Base-by-base conservation (phyloP, 2,329 filamentous ascomycete genomes). In the Fusarium tricinctum region DNA sequence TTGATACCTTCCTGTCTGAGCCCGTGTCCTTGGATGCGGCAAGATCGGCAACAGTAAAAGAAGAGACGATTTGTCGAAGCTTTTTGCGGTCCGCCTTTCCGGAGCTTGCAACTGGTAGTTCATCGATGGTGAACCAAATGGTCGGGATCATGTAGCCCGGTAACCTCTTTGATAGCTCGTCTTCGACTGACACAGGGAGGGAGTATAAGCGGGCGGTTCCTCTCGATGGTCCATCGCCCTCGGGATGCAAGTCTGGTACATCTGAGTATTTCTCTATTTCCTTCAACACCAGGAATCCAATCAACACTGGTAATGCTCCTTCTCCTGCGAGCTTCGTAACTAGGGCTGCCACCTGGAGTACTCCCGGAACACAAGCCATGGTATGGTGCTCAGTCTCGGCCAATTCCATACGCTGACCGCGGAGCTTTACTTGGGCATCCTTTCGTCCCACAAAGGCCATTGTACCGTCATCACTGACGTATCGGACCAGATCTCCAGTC, bases 381-480 rank as follows among this genome's bases (percentile, higher is more conserved):
- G 46, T 26, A 5, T 65, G 57, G 10, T 65, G 38, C 38, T 70
- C 69, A 6, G 59, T 48, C 17, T 71, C 69, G 1, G 53, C 65
- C 0, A 84, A 76, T 73, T 84, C 88, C 54, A 86, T 78, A 49
- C 85, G 73, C 45, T 82, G 86, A 39, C 88, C 88, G 19, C 81
- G 79, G 12, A 88, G 74, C 68, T 89, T 89, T 39, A 88, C 80
- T 71, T 88, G 86, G 1, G 78, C 79, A 66, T 88, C 86, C 64
- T 84, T 85, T 28, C 86, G 77, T 32, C 84, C 84, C 35, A 85
- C 67, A 50, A 79, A 83, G 0, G 74, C 65, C 10, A 85, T 72
- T 17, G 60, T 66, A 6, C 80, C 80, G 50, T 83, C 73, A 0
- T 54, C 32, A 23, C 75, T 60, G 23, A 78, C 77, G 15, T 65